phyloP scores from a whole-genome alignment of 2,329 filamentous ascomycete species.

The Exserohilum rostratum region DNA sequence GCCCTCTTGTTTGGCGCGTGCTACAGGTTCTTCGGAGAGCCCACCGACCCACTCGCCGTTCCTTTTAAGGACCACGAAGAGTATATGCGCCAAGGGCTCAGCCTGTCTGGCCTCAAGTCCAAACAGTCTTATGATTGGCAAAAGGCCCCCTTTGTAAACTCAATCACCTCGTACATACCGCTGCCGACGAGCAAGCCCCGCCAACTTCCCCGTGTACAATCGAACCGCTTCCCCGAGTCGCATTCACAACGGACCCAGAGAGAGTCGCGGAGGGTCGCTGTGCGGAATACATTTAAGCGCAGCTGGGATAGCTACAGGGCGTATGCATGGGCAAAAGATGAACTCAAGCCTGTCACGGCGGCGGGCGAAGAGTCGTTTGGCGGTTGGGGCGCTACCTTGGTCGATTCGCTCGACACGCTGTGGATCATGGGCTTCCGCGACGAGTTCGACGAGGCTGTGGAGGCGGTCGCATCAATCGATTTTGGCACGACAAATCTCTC shows the following conservation, averaged over 20 bases:
- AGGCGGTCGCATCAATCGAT: conserved; percentile 53
- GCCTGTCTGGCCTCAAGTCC: conserved; percentile 21
- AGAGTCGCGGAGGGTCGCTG: conserved; percentile 43
- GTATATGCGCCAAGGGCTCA: conserved; percentile 41
- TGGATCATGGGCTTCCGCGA: conserved; percentile 58
- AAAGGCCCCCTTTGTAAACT: conserved; percentile 50
- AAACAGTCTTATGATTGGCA: conserved; percentile 49
- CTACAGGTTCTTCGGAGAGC: conserved; percentile 36
- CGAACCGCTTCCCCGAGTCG: conserved; percentile 47
- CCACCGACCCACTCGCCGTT: conserved; percentile 38
- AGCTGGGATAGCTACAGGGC: conserved; percentile 53
- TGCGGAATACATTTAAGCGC: conserved; percentile 51
- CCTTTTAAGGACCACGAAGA: conserved; percentile 34
- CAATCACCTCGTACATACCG: conserved; percentile 41
- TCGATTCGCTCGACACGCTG: conserved; percentile 55
- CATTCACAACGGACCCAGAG: conserved; percentile 29
- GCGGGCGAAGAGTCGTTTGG: conserved; percentile 51
- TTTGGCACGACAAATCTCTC: conserved; percentile 49
- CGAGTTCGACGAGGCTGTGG: conserved; percentile 56
- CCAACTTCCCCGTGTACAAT: conserved; percentile 51
- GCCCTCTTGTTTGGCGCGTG: conserved; percentile 33
- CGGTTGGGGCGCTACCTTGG: conserved; percentile 56
- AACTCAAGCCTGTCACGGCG: conserved; percentile 52
- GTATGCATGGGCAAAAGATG: conserved; percentile 55
- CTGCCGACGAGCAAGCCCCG: conserved; percentile 47